Evolutionary conservation across 2,329 filamentous ascomycete genomes (phyloP), one percentile per base, ranked within the genome.

Genomic region (Trichoderma sp.): DNA sequence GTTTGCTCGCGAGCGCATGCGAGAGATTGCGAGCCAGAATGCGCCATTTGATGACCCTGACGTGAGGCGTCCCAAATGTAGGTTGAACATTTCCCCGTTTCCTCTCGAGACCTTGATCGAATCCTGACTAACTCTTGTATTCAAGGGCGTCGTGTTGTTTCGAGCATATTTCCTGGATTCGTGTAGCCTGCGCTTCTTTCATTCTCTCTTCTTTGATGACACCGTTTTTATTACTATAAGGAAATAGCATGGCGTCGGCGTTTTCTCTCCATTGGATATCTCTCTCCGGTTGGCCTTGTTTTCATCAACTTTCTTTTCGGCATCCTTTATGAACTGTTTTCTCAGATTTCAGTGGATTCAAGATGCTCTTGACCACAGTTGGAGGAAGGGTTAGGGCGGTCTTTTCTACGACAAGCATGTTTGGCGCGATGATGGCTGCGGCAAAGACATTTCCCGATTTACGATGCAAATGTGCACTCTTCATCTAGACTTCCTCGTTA

Each of bases 11-110:
- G 83, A 85, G 76, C 82, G 85, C 21, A 87, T 87, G 84, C 83
- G 85, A 62, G 81, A 86, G 66, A 85, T 87, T 76, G 85, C 85
- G 11, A 83, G 83, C 68, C 85, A 82, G 38, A 85, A 85, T 64
- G 84, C 85, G 71, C 85, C 85, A 41, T 83, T 87, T 76, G 85
- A 86, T 33, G 85, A 87, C 62, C 84, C 84, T 8, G 85, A 87
- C 77, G 80, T 81, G 66, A 80, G 81, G 66, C 82, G 81, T 76
- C 83, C 85, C 41, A 81, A 82, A 76, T 87, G 85, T 86, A 79
- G 83, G 85, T 83, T 12, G 21, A 21, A 16, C 11, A 27, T 62
- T 8, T 16, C 9, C 18, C 29, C 7, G 0, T 11, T 16, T 12
- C 16, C 21, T 41, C n/a, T 9, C 18, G 18, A 9, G 3, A 27